These are phyloP conservation scores for Wickerhamiella allomyrinae DNA, from an alignment of 805 yeast genomes.

Conservation along the genomic window DNA sequence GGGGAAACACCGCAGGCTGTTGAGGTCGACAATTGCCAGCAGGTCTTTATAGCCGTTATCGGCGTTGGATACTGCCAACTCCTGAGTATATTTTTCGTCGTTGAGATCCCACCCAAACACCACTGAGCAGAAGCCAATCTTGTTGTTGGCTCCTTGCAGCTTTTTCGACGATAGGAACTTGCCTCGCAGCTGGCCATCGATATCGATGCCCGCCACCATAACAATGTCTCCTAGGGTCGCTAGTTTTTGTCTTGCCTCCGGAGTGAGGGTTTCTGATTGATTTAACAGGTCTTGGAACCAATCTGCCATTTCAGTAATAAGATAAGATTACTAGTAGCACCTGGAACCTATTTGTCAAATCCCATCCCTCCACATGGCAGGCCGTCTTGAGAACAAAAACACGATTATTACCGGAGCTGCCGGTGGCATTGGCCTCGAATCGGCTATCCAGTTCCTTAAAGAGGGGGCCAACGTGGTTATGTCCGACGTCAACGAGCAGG, in stretches of 20 bases:
- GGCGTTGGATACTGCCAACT: constrained; percentile 19
- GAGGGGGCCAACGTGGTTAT: constrained; percentile 86
- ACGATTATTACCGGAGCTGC: constrained; percentile 38
- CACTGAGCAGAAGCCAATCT: constrained; percentile 25
- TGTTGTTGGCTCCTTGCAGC: constrained; percentile 17
- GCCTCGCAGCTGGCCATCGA: constrained; percentile 25
- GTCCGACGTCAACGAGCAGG: constrained; percentile 45
- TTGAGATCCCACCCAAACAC: constrained; percentile 27
- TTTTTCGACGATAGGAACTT: constrained; percentile 22
- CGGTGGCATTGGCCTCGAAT: constrained; percentile 28
- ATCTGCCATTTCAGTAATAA: too few species aligned
- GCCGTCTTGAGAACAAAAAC: constrained; percentile 26
- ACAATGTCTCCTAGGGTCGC: constrained; percentile 8
- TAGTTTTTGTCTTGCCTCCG: too few species aligned
- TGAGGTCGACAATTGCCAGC: constrained; percentile 19
- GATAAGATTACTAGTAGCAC: too few species aligned
- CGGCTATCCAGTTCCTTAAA: constrained; percentile 60
- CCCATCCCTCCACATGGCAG: constrained; percentile 3
- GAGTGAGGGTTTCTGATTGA: too few species aligned
- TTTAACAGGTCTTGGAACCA: too few species aligned
- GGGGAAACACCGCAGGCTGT: constrained; percentile 17
- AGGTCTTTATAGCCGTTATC: constrained; percentile 23
- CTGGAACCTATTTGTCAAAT: too few species aligned
- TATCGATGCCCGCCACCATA: constrained; percentile 25
- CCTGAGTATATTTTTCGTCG: constrained; percentile 20